Evolutionary conservation across 495 filamentous ascomycete genomes (phyloP), one percentile per base, ranked within the genome.

Genomic region (Oleoguttula mirabilis): DNA sequence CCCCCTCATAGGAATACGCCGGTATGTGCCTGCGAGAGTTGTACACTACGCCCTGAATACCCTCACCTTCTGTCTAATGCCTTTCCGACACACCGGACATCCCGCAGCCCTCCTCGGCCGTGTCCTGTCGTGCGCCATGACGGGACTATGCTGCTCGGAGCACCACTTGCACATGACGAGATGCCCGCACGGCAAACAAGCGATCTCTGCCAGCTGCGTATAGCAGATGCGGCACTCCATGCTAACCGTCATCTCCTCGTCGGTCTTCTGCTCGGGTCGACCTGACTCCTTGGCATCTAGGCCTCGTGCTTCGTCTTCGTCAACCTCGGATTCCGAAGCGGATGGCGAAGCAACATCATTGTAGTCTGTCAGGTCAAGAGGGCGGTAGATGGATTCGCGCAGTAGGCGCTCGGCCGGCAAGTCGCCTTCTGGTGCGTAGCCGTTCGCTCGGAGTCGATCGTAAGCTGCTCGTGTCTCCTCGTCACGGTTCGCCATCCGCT

Each of bases 161-260:
- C 62, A 65, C 59, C 59, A 65, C 53, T 56, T 35, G 48, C 72
- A 76, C 57, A 76, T 63, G 12, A 71, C 65, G 32, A 72, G 55
- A 55, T 76, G 72, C 5, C 70, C 73, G 36, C 73, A 77, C 2
- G 73, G 73, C 11, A 76, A 51, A 10, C 73, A 43, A 11, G 68
- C 64, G 0, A 68, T 72, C 55, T 74, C 68, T 7, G 73, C 67
- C 2, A 70, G 22, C 51, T 77, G 73, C 0, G 53, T 58, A 42
- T 69, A 70, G 52, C 73, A 77, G 21, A 75, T 61, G 40, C 69
- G 67, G 48, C 73, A 77, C 40, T 70, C 66, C 36, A 75, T 57
- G 17, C 65, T 68, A 20, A 73, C 50, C 23, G 52, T 67, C 61
- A 75, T 52, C 19, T 67, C 61, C 3, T 63, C 64, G 3, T 66